Evolutionary conservation across 164 flowering plant genomes (phyloP).

Genomic region (Echeveria elegans): DNA sequence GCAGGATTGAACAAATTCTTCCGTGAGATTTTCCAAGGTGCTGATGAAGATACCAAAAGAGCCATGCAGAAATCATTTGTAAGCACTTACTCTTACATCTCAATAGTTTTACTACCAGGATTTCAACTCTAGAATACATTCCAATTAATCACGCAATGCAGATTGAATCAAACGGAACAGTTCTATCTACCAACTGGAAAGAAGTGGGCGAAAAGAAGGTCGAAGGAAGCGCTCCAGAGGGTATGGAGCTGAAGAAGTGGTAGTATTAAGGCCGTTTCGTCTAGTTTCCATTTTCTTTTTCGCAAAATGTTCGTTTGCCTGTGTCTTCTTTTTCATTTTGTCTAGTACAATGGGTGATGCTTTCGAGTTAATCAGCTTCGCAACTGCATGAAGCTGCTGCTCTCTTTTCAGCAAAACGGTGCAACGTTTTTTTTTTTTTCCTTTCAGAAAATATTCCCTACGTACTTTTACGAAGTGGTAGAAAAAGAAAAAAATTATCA

Average conservation of each 20-base stretch:
- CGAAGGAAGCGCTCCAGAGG: not conserved
- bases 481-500: too few species aligned
- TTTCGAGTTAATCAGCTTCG: too few species aligned
- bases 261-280: not conserved
- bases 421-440: too few species aligned
- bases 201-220: not conserved
- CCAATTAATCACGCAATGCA: not conserved
- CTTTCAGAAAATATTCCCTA: too few species aligned
- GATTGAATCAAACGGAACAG: not conserved
- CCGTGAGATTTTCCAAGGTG: conserved; percentile 45
- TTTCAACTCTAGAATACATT: not conserved
- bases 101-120: not conserved
- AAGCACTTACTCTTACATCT: not conserved
- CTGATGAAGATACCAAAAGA: not conserved
- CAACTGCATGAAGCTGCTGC: too few species aligned
- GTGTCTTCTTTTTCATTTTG: too few species aligned
- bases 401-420: too few species aligned
- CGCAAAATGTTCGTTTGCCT: not conserved
- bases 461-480: too few species aligned
- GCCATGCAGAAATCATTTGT: not conserved
- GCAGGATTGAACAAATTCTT: conserved; percentile 93
- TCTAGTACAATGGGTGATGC: too few species aligned
- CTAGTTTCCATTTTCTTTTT: too few species aligned
- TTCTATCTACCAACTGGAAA: not conserved
- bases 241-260: not conserved